These are phyloP conservation scores for Entonaema liquescens DNA, from an alignment of 495 filamentous ascomycete species.

Conservation along the genomic window DNA sequence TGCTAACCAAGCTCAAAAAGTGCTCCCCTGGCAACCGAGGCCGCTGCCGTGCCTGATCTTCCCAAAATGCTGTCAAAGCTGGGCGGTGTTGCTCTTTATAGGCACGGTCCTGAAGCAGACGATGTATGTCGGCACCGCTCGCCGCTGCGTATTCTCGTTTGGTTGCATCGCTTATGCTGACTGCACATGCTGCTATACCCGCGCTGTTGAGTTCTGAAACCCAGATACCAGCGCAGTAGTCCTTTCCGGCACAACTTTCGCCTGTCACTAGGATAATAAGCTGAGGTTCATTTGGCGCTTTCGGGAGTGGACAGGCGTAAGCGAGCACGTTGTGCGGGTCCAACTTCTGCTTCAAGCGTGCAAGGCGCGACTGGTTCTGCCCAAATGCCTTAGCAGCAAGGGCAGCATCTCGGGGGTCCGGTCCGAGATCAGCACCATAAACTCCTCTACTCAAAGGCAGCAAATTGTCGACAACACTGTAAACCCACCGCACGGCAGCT, in stretches of 20 bases:
- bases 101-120: conserved; percentile 60
- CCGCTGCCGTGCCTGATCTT: conserved; percentile 55
- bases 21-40: conserved; percentile 64
- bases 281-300: conserved; percentile 51
- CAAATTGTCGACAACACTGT: conserved; percentile 57
- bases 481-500: conserved; percentile 64
- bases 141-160: conserved; percentile 67
- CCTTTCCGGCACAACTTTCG: conserved; percentile 66
- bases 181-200: conserved; percentile 53
- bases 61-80: conserved; percentile 63
- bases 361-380: conserved; percentile 59
- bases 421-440: conserved; percentile 70
- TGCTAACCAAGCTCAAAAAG: conserved; percentile 60
- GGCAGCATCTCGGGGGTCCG: conserved; percentile 64
- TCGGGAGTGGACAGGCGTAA: conserved; percentile 64
- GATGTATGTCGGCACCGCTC: conserved; percentile 59
- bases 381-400: conserved; percentile 67
- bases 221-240: conserved; percentile 68
- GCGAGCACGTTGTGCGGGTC: conserved; percentile 64
- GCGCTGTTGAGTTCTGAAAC: conserved; percentile 52
- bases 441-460: conserved; percentile 62
- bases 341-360: conserved; percentile 59
- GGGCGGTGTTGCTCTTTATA: conserved; percentile 71
- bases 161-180: conserved; percentile 68
- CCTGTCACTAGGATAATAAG: conserved; percentile 70